Base-by-base conservation (phyloP, 306 rosid genomes). In the Ochetophila trinervis region DNA sequence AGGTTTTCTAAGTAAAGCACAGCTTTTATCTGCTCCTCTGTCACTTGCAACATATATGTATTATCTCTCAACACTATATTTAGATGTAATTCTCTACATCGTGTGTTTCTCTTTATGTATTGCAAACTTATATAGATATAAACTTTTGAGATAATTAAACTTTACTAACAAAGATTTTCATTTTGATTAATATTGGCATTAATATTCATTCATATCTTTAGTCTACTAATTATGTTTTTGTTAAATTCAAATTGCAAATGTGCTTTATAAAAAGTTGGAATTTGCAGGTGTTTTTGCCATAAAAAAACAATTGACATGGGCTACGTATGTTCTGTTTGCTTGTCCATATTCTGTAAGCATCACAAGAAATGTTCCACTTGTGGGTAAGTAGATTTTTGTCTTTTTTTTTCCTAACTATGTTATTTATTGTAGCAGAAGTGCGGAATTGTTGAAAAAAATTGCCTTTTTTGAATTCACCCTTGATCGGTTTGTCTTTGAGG, bases 271-370 rank as follows among this genome's bases (percentile, higher is more conserved):
- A 16, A 66, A 37, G 8, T 36, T 77, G 69, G 63, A 73, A 68
- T 67, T 62, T 78, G 79, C 94, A 93, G 98, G 91, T 93, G 98
- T 79, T 93, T 93, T 84, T 93, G 98, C 84, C 98, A 93, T 84
- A 93, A 93, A 68, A 87, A 86, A 71, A 93, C 98, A 30, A 93
- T 93, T 37, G 98, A 93, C 86, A 86, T 82, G 88, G 98, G 98
- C 70, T 93, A 77, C 77, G 84, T 89, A 36, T 93, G 98, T 77
- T 93, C 98, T 7, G 96, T 93, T 63, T 89, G 98, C 84, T 84
- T 93, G 76, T 89, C 98, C 79, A 93, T 93, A 75, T 93, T 93
- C 80, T 93, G 94, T 45, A 85, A 93, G 94, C 97, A 79, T 84
- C 97, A 87, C 78, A 86, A 87, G 78, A 89, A 93, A 82, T 93